These are phyloP conservation scores for Nakazawaea populi DNA, from an alignment of 805 yeast species.

Conservation along the genomic window DNA sequence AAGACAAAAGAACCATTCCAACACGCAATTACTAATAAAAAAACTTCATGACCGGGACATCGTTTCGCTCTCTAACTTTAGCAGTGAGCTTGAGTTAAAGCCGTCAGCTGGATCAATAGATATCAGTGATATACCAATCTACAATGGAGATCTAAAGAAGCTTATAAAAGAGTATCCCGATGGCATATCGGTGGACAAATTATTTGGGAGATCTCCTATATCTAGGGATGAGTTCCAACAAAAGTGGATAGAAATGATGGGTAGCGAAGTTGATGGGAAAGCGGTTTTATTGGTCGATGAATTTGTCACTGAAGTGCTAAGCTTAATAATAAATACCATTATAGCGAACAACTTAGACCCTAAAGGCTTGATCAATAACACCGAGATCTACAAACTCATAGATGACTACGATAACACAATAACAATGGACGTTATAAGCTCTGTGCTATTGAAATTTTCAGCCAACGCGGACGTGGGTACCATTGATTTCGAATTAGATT, in stretches of 20 bases:
- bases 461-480: conserved; percentile 12
- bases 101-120: conserved; percentile 26
- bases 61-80: conserved; percentile 28
- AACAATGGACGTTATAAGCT: conserved; percentile 36
- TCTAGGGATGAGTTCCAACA: conserved; percentile 47
- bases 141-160: conserved; percentile 22
- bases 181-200: conserved; percentile 23
- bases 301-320: conserved; percentile 10
- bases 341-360: conserved; percentile 10
- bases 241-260: conserved; percentile 49
- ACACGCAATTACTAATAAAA: conserved; percentile 58
- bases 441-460: conserved; percentile 46
- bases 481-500: conserved; percentile 32
- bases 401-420: conserved; percentile 20
- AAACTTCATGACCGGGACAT: conserved; percentile 20
- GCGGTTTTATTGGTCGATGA: conserved; percentile 26
- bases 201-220: conserved; percentile 42
- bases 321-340: conserved; percentile 10
- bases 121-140: conserved; percentile 27
- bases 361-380: conserved; percentile 9
- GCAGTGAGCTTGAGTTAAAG: conserved; percentile 32
- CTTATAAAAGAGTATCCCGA: conserved; percentile 9
- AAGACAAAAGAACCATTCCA: conserved; percentile 82
- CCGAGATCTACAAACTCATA: conserved; percentile 12
- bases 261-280: conserved; percentile 44